A percentile compares a stretch with the other conserved stretches of the same genome.
Conservation (phyloP, 2,329 filamentous ascomycete genomes). For the Cercospora sp. region DNA sequence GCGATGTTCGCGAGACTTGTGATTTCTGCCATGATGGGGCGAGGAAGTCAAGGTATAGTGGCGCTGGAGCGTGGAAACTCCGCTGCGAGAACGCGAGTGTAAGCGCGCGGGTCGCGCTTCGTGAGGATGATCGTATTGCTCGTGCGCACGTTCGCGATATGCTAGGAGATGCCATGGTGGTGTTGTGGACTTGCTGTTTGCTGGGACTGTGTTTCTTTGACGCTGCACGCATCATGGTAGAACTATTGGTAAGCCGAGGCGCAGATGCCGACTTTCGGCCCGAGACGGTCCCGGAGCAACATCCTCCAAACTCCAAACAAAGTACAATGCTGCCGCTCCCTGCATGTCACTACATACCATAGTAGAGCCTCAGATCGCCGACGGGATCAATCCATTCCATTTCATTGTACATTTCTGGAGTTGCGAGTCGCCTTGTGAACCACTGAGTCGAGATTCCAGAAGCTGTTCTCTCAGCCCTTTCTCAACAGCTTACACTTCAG, state of each 20-base stretch:
- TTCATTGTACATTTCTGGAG: background rate
- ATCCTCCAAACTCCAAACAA: too few species aligned
- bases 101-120: background rate
- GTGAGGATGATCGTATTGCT: conserved; percentile 18
- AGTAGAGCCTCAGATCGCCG: background rate
- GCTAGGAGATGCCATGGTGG: conserved; percentile 21
- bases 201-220: background rate
- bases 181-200: conserved; percentile 4
- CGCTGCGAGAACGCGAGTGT: background rate
- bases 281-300: background rate
- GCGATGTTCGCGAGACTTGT: background rate
- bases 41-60: conserved; percentile 41
- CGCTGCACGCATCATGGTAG: background rate
- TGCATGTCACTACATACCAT: background rate
- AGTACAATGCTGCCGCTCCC: background rate
- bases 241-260: conserved; percentile 17
- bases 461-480: background rate
- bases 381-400: background rate
- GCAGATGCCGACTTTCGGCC: conserved; percentile 6
- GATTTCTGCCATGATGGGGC: conserved; percentile 35
- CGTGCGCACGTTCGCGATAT: conserved; percentile 22
- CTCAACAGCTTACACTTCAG: background rate
- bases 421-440: background rate
- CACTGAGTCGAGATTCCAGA: background rate
- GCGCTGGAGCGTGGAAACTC: conserved; percentile 25